Evolutionary conservation across 495 filamentous ascomycete genomes (phyloP).

Genomic region (Stereocaulon alpinum): DNA sequence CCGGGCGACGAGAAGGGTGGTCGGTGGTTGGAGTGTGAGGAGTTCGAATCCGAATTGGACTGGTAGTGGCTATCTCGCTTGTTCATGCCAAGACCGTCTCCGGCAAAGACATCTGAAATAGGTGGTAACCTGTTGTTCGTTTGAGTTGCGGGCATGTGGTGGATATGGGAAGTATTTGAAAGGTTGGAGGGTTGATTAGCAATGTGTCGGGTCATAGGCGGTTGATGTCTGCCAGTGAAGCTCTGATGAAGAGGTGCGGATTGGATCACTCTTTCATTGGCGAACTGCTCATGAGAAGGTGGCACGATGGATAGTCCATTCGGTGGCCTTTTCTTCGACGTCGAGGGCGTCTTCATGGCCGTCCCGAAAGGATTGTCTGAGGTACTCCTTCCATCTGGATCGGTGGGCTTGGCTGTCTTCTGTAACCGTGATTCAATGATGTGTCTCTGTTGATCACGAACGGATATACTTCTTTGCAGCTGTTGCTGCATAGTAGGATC

Average conservation of each 20-base stretch:
- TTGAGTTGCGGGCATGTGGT: conserved; percentile 79
- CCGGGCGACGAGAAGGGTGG: conserved; percentile 72
- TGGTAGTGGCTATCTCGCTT: conserved; percentile 36
- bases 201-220: conserved; percentile 71
- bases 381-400: conserved; percentile 49
- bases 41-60: conserved; percentile 42
- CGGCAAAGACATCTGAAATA: conserved; percentile 86
- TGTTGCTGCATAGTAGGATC: conserved; percentile 96
- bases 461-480: conserved; percentile 83
- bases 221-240: conserved; percentile 83
- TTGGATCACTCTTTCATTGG: conserved; percentile 91
- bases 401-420: conserved; percentile 66
- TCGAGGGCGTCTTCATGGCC: conserved; percentile 53
- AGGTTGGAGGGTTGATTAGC: conserved; percentile 79
- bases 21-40: conserved; percentile 57
- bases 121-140: conserved; percentile 90
- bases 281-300: conserved; percentile 89
- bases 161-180: conserved; percentile 80
- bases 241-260: conserved; percentile 93
- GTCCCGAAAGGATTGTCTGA: conserved; percentile 43
- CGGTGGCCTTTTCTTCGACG: conserved; percentile 68
- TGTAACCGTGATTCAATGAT: conserved; percentile 92
- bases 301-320: conserved; percentile 92
- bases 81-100: conserved; percentile 60
- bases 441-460: conserved; percentile 84